Percentiles rank a stretch among this genome's conserved stretches.
phyloP scores from a whole-genome alignment of 495 filamentous ascomycete genomes.

The Neurospora sp. region DNA sequence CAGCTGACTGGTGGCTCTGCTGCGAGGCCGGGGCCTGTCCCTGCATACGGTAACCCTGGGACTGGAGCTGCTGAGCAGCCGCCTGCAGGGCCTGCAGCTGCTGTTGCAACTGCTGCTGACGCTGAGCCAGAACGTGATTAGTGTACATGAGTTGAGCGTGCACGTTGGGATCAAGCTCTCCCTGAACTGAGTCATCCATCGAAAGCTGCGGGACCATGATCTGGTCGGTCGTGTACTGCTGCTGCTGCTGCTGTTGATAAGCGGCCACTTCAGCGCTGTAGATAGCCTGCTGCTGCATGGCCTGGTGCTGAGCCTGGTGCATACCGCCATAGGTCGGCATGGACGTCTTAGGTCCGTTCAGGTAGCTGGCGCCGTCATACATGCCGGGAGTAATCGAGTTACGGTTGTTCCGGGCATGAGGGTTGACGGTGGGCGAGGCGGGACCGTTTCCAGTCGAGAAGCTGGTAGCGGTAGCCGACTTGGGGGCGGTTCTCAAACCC shows the following conservation, averaged over 20 bases:
- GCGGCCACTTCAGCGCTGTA: background rate
- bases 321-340: constrained; percentile 31
- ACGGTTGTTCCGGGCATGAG: constrained; percentile 28
- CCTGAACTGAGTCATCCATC: constrained; percentile 52
- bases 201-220: constrained; percentile 72
- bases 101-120: constrained; percentile 72
- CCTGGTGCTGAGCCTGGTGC: constrained; percentile 9
- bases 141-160: constrained; percentile 78
- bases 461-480: constrained; percentile 57
- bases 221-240: constrained; percentile 59
- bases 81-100: constrained; percentile 48
- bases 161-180: constrained; percentile 68
- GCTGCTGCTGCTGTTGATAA: constrained; percentile 26
- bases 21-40: constrained; percentile 33
- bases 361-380: constrained; percentile 33
- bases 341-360: constrained; percentile 44
- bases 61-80: constrained; percentile 71
- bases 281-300: constrained; percentile 7
- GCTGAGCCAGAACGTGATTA: constrained; percentile 75
- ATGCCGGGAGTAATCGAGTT: constrained; percentile 40
- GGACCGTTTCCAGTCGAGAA: constrained; percentile 52
- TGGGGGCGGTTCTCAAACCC: constrained; percentile 85
- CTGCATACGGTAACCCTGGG: constrained; percentile 59
- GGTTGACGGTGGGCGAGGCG: constrained; percentile 40
- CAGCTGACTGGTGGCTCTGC: constrained; percentile 31